phyloP scores from a whole-genome alignment of 2,329 filamentous ascomycete species.

The Coniochaeta prunicola region DNA sequence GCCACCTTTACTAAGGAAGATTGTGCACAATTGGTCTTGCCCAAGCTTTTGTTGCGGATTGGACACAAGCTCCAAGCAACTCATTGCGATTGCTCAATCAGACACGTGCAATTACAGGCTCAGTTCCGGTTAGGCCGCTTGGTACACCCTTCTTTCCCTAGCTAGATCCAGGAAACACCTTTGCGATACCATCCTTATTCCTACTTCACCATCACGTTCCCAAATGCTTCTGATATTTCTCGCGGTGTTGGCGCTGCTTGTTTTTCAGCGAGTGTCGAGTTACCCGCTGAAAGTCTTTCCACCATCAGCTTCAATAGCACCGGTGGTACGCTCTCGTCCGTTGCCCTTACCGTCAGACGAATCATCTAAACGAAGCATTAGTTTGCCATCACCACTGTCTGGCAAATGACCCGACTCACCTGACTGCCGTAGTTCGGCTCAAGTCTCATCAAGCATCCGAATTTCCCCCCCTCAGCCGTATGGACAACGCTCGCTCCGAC shows the following conservation, averaged over 20 bases:
- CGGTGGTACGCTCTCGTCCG: conserved; percentile 79
- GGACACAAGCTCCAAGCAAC: too few relatives aligned
- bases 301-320: conserved; percentile 83
- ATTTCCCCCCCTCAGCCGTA: conserved; percentile 79
- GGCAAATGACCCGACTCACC: conserved; percentile 45
- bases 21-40: too few relatives aligned
- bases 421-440: conserved; percentile 91
- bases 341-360: conserved; percentile 86
- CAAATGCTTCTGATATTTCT: conserved; percentile 49
- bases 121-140: too few relatives aligned
- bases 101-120: too few relatives aligned
- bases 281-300: conserved; percentile 60
- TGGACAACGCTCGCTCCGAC: conserved; percentile 85
- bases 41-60: too few relatives aligned
- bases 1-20: too few relatives aligned
- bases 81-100: too few relatives aligned
- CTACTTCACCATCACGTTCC: conserved; percentile 44
- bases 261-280: conserved; percentile 31
- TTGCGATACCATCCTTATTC: conserved; percentile 4
- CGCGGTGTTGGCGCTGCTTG: conserved; percentile 33
- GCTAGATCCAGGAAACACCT: not conserved
- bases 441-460: conserved; percentile 84
- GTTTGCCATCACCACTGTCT: conserved; percentile 1
- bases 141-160: not conserved
- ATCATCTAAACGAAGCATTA: conserved; percentile 67